Evolutionary conservation across 2,329 filamentous ascomycete genomes (phyloP), one percentile per base, ranked within the genome.

Genomic region (Calonectria multiphialidica): DNA sequence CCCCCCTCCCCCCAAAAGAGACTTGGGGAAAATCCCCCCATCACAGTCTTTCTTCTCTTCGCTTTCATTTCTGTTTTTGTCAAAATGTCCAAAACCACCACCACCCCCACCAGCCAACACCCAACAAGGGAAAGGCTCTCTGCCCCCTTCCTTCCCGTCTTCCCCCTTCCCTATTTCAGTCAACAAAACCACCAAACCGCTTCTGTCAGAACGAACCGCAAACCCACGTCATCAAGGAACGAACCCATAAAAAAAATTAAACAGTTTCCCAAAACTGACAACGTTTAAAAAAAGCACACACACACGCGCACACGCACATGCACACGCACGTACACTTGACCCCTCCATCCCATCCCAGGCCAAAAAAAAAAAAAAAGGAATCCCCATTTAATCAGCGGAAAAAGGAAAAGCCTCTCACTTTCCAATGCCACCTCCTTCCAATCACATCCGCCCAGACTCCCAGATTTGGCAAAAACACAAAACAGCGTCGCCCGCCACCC

Each of bases 121-220:
- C 69, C 35, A 68, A 75, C 74, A 75, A 66, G 74, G 71, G 66
- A 77, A 67, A 74, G 66, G 66, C 65, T 74, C 78, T 76, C 76
- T 70, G 28, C 28, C 64, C 62, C 55, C 47, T 47, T 49, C 53
- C n/a, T n/a, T n/a, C n/a, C n/a, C n/a, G n/a, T n/a, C n/a, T n/a
- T n/a, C n/a, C n/a, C n/a, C n/a, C n/a, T 37, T 59, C 37, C 64
- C 62, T 30, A 25, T 53, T 68, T 57, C 37, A 55, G 45, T 66
- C 40, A n/a, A n/a, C 47, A 53, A 63, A 71, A 68, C 69, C 57
- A 63, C 63, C 69, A 71, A 71, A 71, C 65, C 68, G 8, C 68
- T 70, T 70, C 68, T 37, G 68, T 70, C 55, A 50, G 49, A 16
- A 16, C n/a, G 33, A 57, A n/a, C 55, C 66, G n/a, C 53, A 68